Base-by-base conservation (phyloP, 306 rosid genomes). In the Acacia melanoxylon region DNA sequence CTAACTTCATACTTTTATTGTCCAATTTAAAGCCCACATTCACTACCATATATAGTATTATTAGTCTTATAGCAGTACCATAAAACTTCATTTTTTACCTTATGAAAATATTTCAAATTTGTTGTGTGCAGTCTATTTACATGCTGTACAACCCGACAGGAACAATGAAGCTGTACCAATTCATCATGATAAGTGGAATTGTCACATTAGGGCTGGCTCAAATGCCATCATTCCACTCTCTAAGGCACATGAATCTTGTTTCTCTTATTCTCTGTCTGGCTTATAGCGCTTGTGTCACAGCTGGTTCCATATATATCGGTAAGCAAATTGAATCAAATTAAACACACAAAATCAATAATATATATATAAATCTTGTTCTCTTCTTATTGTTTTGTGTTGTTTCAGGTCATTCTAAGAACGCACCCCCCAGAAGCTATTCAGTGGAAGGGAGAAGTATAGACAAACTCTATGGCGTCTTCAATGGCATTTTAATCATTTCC, bases 151-250 rank as follows among this genome's bases (percentile, higher is more conserved):
- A 92, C 49, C 91, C 95, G 72, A 85, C 82, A 1, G 98, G 98
- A 51, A 13, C 90, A 69, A 82, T 94, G 95, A 89, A 94, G 91
- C 86, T 92, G 10, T 86, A 92, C 79, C 84, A 89, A 12, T 92
- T 94, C 16, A 86, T 92, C 0, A 42, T 72, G 0, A 91, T 94
- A n/a, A 88, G 85, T 72, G 97, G 97, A 31, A 78, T 76, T 5
- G 15, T 87, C 15, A 81, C 90, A 52, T 71, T 94, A 61, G 1
- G 80, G 74, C 76, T 94, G 83, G 95, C 95, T 85, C 98, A 94
- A 78, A 80, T 92, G 72, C 97, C 98, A 68, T 94, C 98, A 37
- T 94, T 94, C 81, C 97, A 94, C 79, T 92, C 97, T 65, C 71
- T 94, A 27, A 87, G 98, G 75, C 91, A 94, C 56, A 73, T 94